Conservation (phyloP, 2,329 filamentous ascomycete genomes). For the Colletotrichum lentis region DNA sequence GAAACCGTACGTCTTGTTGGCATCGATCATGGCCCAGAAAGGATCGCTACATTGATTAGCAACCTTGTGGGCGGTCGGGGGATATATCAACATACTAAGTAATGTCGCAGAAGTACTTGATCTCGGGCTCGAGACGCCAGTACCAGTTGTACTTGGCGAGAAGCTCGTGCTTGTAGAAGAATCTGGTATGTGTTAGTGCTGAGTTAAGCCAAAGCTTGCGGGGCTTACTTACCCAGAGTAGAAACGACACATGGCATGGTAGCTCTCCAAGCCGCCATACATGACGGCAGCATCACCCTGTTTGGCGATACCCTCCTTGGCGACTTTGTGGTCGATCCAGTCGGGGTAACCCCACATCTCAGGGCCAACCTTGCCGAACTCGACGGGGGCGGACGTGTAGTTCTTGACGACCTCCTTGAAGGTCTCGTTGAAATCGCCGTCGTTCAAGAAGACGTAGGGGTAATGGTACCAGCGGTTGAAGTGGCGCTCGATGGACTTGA, state of each 20-base stretch:
- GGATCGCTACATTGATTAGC: conserved; percentile 72
- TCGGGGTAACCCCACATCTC: conserved; percentile 97
- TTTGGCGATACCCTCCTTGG: conserved; percentile 94
- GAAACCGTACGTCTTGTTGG: conserved; percentile 98
- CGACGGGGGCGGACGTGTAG: conserved; percentile 85
- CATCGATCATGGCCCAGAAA: conserved; percentile 91
- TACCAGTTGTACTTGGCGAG: conserved; percentile 99
- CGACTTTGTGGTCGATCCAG: conserved; percentile 93
- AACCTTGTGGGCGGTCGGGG: neutral
- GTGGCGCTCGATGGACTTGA: conserved; percentile 97
- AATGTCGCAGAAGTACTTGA: conserved; percentile 99
- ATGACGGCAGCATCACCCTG: conserved; percentile 98
- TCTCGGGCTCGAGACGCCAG: conserved; percentile 98
- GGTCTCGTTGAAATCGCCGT: conserved; percentile 93
- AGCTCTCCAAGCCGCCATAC: conserved; percentile 98
- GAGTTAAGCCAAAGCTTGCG: neutral
- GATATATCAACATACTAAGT: conserved; percentile 74
- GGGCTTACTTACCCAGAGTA: conserved; percentile 81
- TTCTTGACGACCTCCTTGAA: conserved; percentile 90
- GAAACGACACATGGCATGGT: conserved; percentile 99
- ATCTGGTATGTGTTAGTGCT: conserved; percentile 57
- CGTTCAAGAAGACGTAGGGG: conserved; percentile 97
- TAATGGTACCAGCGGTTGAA: conserved; percentile 99
- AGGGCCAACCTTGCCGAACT: conserved; percentile 92
- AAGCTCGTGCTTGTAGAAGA: conserved; percentile 97